phyloP scores from a whole-genome alignment of 2,329 filamentous ascomycete species.

The Alternaria sp. region DNA sequence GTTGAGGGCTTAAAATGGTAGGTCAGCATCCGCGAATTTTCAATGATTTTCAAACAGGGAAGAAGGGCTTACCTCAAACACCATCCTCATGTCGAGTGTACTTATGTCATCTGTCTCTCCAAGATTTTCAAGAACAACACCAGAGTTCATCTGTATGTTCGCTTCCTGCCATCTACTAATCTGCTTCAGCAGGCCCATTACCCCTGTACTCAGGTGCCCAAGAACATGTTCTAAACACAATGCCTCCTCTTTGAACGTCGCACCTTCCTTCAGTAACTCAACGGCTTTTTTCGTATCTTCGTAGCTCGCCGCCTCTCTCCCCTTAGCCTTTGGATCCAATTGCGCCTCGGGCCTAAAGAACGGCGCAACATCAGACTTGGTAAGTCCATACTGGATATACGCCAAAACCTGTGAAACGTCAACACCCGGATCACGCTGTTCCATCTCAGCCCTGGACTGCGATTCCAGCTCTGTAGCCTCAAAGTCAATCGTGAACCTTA shows the following conservation, averaged over 20 bases:
- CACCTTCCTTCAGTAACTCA: conserved; percentile 55
- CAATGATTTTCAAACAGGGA: background rate
- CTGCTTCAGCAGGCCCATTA: conserved; percentile 44
- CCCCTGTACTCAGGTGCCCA: conserved; percentile 45
- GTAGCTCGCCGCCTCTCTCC: conserved; percentile 27
- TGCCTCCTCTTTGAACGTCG: conserved; percentile 46
- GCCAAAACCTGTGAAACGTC: conserved; percentile 76
- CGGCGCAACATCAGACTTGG: conserved; percentile 68
- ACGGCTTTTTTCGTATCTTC: conserved; percentile 47
- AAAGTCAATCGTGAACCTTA: conserved; percentile 82
- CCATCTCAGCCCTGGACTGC: conserved; percentile 71
- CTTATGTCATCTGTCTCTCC: conserved; percentile 38
- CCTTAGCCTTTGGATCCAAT: conserved; percentile 16
- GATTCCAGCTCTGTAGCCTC: conserved; percentile 70
- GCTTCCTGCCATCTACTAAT: conserved; percentile 56
- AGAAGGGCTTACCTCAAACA: conserved; percentile 54
- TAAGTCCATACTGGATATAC: conserved; percentile 78
- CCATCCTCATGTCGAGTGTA: conserved; percentile 66
- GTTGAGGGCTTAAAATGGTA: background rate
- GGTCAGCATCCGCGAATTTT: background rate
- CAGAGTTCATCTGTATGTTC: conserved; percentile 74
- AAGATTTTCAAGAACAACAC: conserved; percentile 57
- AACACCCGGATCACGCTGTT: conserved; percentile 78
- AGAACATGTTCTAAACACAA: conserved; percentile 52
- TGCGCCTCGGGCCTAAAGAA: conserved; percentile 62